Evolutionary conservation across 176 grass and related monocot genomes (phyloP), one percentile per base, ranked within the genome.

Genomic region (Oryza officinalis): DNA sequence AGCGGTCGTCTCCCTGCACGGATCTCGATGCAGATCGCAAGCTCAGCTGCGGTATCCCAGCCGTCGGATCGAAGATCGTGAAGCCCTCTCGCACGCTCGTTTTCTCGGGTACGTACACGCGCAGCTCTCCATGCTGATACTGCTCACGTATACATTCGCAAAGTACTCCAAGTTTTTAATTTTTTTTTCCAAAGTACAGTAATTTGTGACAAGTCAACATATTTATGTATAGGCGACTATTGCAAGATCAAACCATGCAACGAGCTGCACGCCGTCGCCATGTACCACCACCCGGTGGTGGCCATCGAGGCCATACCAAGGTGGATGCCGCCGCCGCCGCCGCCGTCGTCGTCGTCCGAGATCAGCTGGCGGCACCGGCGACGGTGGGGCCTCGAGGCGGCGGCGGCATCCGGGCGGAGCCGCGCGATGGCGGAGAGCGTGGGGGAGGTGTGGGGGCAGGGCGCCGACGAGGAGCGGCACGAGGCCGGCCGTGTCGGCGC

Each of bases 81-180:
- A 95, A 99, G 91, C 93, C 91, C 38, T 93, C 91, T 12, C 87
- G 89, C 59, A 94, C 92, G n/a, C 70, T 90, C 27, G 76, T 83
- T 20, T 94, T 90, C 74, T 86, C 83, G 43, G 91, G 85, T 90
- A 87, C 83, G 75, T 79, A 50, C 65, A 75, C 46, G 32, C 54
- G n/a, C 43, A 22, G 0, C 14, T 28, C 8, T 74, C 71, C 17
- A 44, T 6, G 18, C 49, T 13, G 27, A 17, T 59, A 25, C 12
- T 25, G 5, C 22, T 59, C 11, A 37, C 28, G 27, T 22, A 41
- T 76, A 4, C 71, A 28, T 57, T 57, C 46, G 2, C 28, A 25
- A 32, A 10, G 13, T 23, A 61, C 41, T 41, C 13, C 40, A 25
- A 25, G 57, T 61, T 25, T 4, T 38, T 49, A 12, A 4, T 3